A percentile compares a stretch with the other conserved stretches of the same genome.
phyloP scores from a whole-genome alignment of 495 filamentous ascomycete species.

The Monascus purpureus region DNA sequence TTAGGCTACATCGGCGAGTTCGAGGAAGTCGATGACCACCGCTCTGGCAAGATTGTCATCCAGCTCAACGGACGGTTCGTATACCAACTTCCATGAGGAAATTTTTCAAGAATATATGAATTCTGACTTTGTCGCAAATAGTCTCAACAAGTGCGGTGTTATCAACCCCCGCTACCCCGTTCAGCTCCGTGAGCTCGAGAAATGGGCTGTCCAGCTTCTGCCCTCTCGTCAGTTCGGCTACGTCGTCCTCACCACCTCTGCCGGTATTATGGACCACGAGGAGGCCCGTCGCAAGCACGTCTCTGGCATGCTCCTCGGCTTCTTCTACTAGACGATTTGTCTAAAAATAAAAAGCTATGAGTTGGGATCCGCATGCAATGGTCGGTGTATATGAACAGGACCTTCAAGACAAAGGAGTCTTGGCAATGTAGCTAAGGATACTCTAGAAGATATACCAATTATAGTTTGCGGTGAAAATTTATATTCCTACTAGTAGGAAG shows the following conservation, averaged over 20 bases:
- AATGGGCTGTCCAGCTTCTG: conserved; percentile 97
- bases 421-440: conserved; percentile 6
- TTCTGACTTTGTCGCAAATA: conserved; percentile 7
- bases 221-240: conserved; percentile 99
- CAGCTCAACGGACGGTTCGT: conserved; percentile 69
- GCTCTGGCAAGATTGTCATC: conserved; percentile 95
- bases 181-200: conserved; percentile 91
- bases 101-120: conserved; percentile 1
- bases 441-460: conserved; percentile 8
- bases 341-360: conserved; percentile 10
- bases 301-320: conserved; percentile 88
- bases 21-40: conserved; percentile 98
- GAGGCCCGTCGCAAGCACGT: conserved; percentile 97
- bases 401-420: conserved; percentile 1
- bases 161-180: conserved; percentile 99
- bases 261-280: conserved; percentile 99
- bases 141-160: conserved; percentile 97
- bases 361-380: no score
- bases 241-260: conserved; percentile 95
- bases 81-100: neutral
- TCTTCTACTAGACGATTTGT: conserved; percentile 68
- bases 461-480: conserved; percentile 15
- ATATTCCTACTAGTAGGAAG: no score
- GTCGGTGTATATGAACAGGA: no score
- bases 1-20: conserved; percentile 99